Conservation (phyloP, 2,329 filamentous ascomycete species). For the Alternaria ventricosa region DNA sequence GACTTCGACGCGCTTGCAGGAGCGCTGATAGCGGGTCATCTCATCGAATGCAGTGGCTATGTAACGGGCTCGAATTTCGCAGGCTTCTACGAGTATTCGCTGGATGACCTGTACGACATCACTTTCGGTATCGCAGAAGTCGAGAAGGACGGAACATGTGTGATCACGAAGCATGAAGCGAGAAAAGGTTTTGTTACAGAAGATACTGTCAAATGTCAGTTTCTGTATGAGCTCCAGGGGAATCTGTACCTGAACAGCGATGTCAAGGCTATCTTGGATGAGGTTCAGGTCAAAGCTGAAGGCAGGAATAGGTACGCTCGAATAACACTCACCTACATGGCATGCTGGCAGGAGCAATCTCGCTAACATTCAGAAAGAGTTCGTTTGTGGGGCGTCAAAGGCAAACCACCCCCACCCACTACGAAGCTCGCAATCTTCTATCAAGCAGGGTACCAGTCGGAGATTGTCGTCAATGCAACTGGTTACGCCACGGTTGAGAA, state of each 20-base stretch:
- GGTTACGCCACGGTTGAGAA: conserved; percentile 58
- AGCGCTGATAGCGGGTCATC: conserved; percentile 52
- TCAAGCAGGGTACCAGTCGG: conserved; percentile 49
- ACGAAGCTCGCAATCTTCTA: conserved; percentile 52
- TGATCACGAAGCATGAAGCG: conserved; percentile 58
- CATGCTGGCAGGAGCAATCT: too few species aligned
- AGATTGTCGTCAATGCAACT: conserved; percentile 45
- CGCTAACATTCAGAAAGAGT: conserved; percentile 28
- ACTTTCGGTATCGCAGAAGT: conserved; percentile 61
- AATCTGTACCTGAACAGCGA: conserved; percentile 55
- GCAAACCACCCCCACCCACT: conserved; percentile 49
- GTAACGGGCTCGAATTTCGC: conserved; percentile 63
- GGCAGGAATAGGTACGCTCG: conserved; percentile 41
- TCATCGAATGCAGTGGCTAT: conserved; percentile 57
- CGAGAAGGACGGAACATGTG: conserved; percentile 52
- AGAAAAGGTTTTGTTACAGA: conserved; percentile 49
- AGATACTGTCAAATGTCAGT: conserved; percentile 49
- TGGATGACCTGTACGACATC: conserved; percentile 53
- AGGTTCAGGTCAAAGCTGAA: conserved; percentile 41
- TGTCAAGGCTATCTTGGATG: conserved; percentile 51
- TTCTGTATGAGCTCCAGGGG: conserved; percentile 57
- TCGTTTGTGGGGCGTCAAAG: conserved; percentile 47
- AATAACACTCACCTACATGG: neutral
- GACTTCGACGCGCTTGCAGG: conserved; percentile 58
- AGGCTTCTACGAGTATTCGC: conserved; percentile 55